Base-by-base conservation (phyloP, 2,329 filamentous ascomycete genomes). In the Colletotrichum destructivum region DNA sequence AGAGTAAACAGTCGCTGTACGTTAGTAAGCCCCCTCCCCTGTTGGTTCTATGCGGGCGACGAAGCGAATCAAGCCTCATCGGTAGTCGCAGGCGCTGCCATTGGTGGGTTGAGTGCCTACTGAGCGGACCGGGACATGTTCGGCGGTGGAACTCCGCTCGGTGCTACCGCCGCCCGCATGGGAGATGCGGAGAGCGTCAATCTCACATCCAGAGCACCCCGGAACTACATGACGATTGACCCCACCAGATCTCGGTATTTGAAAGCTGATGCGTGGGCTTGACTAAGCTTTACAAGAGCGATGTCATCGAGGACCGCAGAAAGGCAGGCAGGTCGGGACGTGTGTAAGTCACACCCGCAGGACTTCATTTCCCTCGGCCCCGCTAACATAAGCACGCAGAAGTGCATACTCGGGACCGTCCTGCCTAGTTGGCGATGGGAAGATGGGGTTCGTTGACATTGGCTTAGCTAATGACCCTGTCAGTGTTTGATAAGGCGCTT, bases 401-500 rank as follows among this genome's bases (percentile, higher is more conserved):
- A 44, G 54, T 16, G n/a, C 35, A 2, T 8, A 8, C 15, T 18
- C 23, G n/a, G 26, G 26, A 54, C n/a, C 38, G 15, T 55, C 49
- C 18, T 62, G 51, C 57, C 63, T 11, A 23, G 7, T 55, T 42
- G 31, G 47, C 1, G 21, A 64, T 54, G 59, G 31, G 15, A 6
- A 26, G 15, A 51, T 15, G 65, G 57, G 12, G 52, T 21, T 52
- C 31, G 21, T 56, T 26, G 2, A 21, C 21, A 62, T 5, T 56
- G 65, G 69, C 65, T 71, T 71, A 71, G 65, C 69, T 69, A 71
- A 71, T 59, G 21, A 54, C 69, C 54, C 42, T 54, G 54, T 44
- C 47, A 46, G 52, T 38, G 60, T 55, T 62, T 42, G 69, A 69
- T 71, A 64, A 71, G 59, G 38, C 23, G 26, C 42, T 3, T 23